Base-by-base conservation (phyloP, 2,329 filamentous ascomycete species). In the Mycosphaerella arachidis region DNA sequence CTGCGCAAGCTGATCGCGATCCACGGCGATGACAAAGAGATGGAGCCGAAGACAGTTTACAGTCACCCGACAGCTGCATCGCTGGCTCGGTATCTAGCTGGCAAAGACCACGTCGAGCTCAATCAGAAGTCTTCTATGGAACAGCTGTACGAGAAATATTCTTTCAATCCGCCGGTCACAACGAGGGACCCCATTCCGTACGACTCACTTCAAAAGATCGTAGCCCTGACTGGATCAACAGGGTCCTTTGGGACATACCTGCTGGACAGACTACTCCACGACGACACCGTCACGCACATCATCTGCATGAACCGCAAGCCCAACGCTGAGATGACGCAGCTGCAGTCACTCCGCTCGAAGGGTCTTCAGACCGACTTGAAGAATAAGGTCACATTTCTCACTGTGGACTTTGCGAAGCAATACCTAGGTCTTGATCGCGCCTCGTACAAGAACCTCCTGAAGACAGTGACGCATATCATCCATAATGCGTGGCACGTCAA, bases 31-130 rank as follows among this genome's bases (percentile, higher is more conserved):
- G 75, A 77, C 69, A 46, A 72, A 45, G 66, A 73, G 1, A 67
- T 82, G 0, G 68, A 78, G 4, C 53, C 67, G 7, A 71, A 77
- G 1, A 75, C 74, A 0, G 56, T 72, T 4, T 63, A 64, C n/a
- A 67, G 72, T 3, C 68, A 77, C 1, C 72, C 83, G 13, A 70
- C 82, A 0, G 77, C 80, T 24, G 74, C 75, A 6, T 75, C 76
- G 7, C 57, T 68, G n/a, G 83, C 83, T 0, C 63, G 67, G 29
- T 63, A 56, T 46, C 33, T 63, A 6, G 56, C 52, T 35, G 56
- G 58, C 12, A 45, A 48, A 18, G 53, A 56, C 12, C 48, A 18
- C 7, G 18, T 59, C 12, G 48, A 52, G 5, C 50, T 52, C 20
- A n/a, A 10, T n/a, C 3, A 20, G 10, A 18, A 8, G 18, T 31